Percentiles rank a stretch among this genome's conserved stretches.
Evolutionary conservation across 345 rosid genomes (phyloP).

Genomic region (Populus pruinosa): DNA sequence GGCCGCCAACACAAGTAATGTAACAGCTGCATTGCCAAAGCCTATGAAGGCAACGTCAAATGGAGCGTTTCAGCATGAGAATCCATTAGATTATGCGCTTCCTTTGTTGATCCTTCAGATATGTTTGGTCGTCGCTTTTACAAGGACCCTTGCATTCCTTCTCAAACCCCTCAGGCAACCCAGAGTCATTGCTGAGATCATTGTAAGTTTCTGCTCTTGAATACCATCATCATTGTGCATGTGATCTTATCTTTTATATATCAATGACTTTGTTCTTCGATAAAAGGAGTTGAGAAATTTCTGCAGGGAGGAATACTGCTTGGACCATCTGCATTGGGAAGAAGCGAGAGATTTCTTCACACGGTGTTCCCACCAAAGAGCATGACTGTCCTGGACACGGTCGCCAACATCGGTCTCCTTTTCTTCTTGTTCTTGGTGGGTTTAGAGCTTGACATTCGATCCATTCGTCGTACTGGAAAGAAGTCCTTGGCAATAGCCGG

Average conservation of each 20-base stretch:
- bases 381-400: slow-evolving; percentile 70
- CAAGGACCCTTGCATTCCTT: slow-evolving; percentile 50
- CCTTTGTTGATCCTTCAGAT: slow-evolving; percentile 74
- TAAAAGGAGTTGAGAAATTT: too few relatives aligned
- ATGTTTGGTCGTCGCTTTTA: slow-evolving; percentile 54
- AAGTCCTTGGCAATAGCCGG: slow-evolving; percentile 54
- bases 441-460: slow-evolving; percentile 60
- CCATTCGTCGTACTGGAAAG: slow-evolving; percentile 62
- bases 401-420: slow-evolving; percentile 71
- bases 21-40: slow-evolving; percentile 7
- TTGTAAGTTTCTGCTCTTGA: slow-evolving; percentile 35
- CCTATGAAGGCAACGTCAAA: slow-evolving; percentile 76
- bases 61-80: slow-evolving; percentile 70
- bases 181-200: slow-evolving; percentile 74
- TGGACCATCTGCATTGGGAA: slow-evolving; percentile 82
- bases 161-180: slow-evolving; percentile 72
- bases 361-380: slow-evolving; percentile 49
- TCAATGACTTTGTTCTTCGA: too few relatives aligned
- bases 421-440: slow-evolving; percentile 81
- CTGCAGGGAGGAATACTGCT: slow-evolving; percentile 75
- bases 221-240: background rate
- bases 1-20: too few relatives aligned
- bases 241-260: background rate
- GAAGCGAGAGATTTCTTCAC: slow-evolving; percentile 44
- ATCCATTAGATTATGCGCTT: slow-evolving; percentile 70